Percentiles rank a stretch among this genome's conserved stretches.
These are phyloP conservation scores for Amanita phalloides DNA, from an alignment of 768 basidiomycete genomes.

Conservation along the genomic window DNA sequence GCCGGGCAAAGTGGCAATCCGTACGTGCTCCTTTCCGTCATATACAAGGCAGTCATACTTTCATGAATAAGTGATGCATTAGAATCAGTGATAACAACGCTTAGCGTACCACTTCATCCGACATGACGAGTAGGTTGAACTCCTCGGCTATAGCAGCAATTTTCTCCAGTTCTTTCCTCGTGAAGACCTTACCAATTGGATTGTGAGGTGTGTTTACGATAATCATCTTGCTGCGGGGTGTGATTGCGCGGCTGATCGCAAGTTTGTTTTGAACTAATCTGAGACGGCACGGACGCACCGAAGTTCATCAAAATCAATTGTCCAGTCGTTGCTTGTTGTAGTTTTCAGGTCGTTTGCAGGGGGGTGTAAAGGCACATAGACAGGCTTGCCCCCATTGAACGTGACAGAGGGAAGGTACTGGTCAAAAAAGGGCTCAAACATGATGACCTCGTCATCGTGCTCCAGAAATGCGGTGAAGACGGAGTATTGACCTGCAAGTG, in stretches of 20 bases:
- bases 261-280: neutral
- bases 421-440: conserved; percentile 98
- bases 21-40: conserved; percentile 79
- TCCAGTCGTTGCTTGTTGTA: conserved; percentile 73
- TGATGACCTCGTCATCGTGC: conserved; percentile 91
- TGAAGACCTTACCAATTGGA: conserved; percentile 97
- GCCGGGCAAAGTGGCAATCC: conserved; percentile 89
- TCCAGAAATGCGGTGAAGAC: conserved; percentile 90
- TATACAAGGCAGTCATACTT: conserved; percentile 93
- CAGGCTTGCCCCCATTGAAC: conserved; percentile 88
- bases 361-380: conserved; percentile 93
- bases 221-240: conserved; percentile 87
- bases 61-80: neutral
- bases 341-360: conserved; percentile 37
- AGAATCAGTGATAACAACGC: neutral
- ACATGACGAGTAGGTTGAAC: conserved; percentile 84
- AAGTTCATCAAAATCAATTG: conserved; percentile 80
- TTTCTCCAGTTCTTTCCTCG: conserved; percentile 65
- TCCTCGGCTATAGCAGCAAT: conserved; percentile 87
- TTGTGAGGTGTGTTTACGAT: conserved; percentile 97
- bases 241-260: conserved; percentile 57
- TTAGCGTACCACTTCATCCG: conserved; percentile 87
- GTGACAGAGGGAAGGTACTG: conserved; percentile 89
- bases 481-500: conserved; percentile 72
- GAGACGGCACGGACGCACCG: conserved; percentile 32